These are phyloP conservation scores for Boletellus emodensis DNA, from an alignment of 768 basidiomycete genomes.

Conservation along the genomic window DNA sequence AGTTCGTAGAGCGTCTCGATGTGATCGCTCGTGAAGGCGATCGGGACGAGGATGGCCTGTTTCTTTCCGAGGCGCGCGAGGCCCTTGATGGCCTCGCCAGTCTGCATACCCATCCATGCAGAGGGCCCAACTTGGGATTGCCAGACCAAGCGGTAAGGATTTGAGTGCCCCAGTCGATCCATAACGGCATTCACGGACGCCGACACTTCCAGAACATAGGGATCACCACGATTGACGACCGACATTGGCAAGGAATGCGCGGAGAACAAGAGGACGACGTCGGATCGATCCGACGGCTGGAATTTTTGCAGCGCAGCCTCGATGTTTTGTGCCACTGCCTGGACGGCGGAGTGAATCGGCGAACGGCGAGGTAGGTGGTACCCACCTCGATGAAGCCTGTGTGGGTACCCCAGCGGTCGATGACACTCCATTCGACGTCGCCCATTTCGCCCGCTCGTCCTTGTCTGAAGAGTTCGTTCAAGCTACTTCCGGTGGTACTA, in stretches of 20 bases:
- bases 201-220: slow-evolving; percentile 93
- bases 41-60: slow-evolving; percentile 81
- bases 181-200: slow-evolving; percentile 93
- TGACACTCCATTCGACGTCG: slow-evolving; percentile 90
- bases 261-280: slow-evolving; percentile 87
- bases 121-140: slow-evolving; percentile 96
- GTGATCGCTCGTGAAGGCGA: slow-evolving; percentile 98
- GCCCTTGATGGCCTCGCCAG: slow-evolving; percentile 85
- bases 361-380: background rate
- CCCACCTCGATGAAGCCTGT: slow-evolving; percentile 89
- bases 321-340: slow-evolving; percentile 92
- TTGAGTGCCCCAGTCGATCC: slow-evolving; percentile 72
- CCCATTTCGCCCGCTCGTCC: slow-evolving; percentile 59
- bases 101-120: slow-evolving; percentile 99
- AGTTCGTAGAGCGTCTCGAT: slow-evolving; percentile 98
- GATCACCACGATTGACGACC: slow-evolving; percentile 97
- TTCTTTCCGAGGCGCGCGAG: slow-evolving; percentile 73
- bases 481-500: slow-evolving; percentile 94
- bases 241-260: slow-evolving; percentile 98
- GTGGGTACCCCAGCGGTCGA: slow-evolving; percentile 97
- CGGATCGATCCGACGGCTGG: slow-evolving; percentile 61
- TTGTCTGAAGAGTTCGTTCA: slow-evolving; percentile 84
- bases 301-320: slow-evolving; percentile 79
- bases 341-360: slow-evolving; percentile 1
- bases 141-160: slow-evolving; percentile 94